Conservation (phyloP, 257 asterid genomes). For the Solanum paucissectum region DNA sequence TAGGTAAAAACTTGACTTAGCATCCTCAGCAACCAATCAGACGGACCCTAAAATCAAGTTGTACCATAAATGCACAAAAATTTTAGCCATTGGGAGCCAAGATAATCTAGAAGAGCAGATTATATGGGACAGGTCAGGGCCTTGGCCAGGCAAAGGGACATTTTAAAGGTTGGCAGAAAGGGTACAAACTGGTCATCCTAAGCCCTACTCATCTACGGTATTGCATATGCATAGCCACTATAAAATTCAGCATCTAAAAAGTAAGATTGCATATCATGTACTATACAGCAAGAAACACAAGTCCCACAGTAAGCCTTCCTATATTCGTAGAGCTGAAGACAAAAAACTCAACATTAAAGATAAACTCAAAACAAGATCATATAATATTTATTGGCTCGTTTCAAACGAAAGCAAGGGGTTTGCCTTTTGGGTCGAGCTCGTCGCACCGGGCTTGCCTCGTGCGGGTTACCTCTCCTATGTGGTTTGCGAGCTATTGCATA, state of each 20-base stretch:
- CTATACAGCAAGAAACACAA: not conserved
- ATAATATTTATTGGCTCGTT: not conserved
- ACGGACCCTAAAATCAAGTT: not conserved
- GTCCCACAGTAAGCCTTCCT: not conserved
- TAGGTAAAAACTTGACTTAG: not conserved
- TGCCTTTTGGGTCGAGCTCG: too few relatives aligned
- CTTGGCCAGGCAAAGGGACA: not conserved
- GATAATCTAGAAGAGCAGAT: not conserved
- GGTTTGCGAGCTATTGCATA: too few relatives aligned
- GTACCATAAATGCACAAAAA: not conserved
- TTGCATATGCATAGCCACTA: not conserved
- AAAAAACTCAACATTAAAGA: not conserved
- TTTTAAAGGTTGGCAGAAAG: not conserved
- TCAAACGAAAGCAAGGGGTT: too few relatives aligned
- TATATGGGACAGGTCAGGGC: not conserved
- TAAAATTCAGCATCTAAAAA: not conserved
- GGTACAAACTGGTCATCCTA: not conserved
- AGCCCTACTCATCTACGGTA: not conserved
- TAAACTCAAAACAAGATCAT: not conserved
- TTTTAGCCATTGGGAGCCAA: not conserved
- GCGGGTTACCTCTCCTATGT: too few relatives aligned
- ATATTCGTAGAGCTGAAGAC: not conserved
- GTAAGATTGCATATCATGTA: not conserved
- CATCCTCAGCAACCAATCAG: not conserved
- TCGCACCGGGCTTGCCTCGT: too few relatives aligned